A percentile compares a stretch with the other conserved stretches of the same genome.
phyloP scores from a whole-genome alignment of 164 flowering plant species.

The Pachysandra terminalis region DNA sequence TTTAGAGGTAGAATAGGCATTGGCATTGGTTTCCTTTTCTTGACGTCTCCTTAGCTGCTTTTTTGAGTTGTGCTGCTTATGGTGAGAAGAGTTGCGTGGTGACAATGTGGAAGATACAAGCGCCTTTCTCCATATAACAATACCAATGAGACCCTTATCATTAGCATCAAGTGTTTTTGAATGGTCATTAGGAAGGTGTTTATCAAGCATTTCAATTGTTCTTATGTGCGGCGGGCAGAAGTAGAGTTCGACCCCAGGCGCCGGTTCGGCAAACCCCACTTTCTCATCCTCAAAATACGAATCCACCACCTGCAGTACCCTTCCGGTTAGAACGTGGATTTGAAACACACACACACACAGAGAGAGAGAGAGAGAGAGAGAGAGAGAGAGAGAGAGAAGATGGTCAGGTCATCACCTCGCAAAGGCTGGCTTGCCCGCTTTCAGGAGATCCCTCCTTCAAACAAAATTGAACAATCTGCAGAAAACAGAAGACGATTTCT shows the following conservation, averaged over 20 bases:
- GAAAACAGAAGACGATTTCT: background rate
- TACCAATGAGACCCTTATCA: slow-evolving; percentile 84
- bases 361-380: too few relatives aligned
- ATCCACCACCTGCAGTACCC: slow-evolving; percentile 63
- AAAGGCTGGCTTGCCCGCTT: slow-evolving; percentile 36
- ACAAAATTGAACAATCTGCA: slow-evolving; percentile 66
- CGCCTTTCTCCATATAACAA: slow-evolving; percentile 87
- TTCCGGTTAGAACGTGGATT: too few relatives aligned
- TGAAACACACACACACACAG: too few relatives aligned
- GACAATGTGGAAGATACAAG: slow-evolving; percentile 52
- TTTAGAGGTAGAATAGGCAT: slow-evolving; percentile 21
- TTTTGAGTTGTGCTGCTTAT: slow-evolving; percentile 49
- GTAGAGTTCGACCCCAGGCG: slow-evolving; percentile 76
- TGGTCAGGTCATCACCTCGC: slow-evolving; percentile 51
- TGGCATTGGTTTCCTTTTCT: slow-evolving; percentile 30
- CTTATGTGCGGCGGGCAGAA: slow-evolving; percentile 64
- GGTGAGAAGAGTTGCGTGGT: slow-evolving; percentile 65
- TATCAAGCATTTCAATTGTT: slow-evolving; percentile 54
- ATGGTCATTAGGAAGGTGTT: slow-evolving; percentile 53
- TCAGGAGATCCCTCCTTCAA: slow-evolving; percentile 56
- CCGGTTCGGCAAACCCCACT: slow-evolving; percentile 89
- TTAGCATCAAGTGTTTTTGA: slow-evolving; percentile 40
- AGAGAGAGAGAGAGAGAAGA: background rate
- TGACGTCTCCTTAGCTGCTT: slow-evolving; percentile 63
- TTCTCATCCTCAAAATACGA: slow-evolving; percentile 74